Evolutionary conservation across 179 eudicot genomes (phyloP).

Genomic region (Carnegiea gigantea): DNA sequence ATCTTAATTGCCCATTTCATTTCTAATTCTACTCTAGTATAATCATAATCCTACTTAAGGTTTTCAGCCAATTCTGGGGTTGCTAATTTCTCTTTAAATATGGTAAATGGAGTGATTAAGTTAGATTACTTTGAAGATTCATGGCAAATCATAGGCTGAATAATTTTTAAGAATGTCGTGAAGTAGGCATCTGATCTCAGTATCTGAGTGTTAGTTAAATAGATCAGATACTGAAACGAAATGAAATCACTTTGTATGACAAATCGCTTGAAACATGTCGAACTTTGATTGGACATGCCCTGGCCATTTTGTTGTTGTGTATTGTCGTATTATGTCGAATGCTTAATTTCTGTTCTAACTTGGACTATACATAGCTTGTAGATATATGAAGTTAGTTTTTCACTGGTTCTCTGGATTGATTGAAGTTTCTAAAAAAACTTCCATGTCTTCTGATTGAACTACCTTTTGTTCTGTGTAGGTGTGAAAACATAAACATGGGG

Average conservation of each 20-base stretch:
- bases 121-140: background rate
- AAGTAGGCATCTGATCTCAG: too few relatives aligned
- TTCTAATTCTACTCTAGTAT: background rate
- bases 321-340: background rate
- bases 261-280: background rate
- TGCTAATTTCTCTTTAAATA: too few relatives aligned
- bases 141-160: background rate
- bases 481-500: constrained; percentile 24
- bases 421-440: background rate
- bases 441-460: background rate
- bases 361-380: background rate
- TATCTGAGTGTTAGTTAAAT: background rate
- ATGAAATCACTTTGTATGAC: too few relatives aligned
- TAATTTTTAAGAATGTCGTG: too few relatives aligned
- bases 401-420: background rate
- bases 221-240: too few relatives aligned
- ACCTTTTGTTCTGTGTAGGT: background rate
- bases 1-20: background rate
- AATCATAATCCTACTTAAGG: background rate
- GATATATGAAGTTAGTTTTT: background rate
- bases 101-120: background rate
- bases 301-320: background rate
- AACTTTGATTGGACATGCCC: too few relatives aligned
- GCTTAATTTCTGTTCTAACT: background rate
- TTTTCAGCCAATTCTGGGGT: background rate